Base-by-base conservation (phyloP, 192 early-diverging fungal species). In the Gigaspora rosea region DNA sequence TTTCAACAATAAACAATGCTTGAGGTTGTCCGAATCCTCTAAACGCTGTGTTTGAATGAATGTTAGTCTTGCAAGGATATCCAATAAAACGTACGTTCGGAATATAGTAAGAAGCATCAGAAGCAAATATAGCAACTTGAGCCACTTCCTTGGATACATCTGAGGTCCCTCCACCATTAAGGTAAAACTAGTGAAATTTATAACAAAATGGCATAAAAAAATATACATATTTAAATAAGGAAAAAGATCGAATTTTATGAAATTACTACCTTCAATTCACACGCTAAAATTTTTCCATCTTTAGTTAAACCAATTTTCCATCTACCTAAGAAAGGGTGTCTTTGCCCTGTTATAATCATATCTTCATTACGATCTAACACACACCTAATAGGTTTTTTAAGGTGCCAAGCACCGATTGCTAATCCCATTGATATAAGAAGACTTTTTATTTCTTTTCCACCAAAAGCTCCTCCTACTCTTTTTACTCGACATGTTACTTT, bases 41-140 rank as follows among this genome's bases (percentile, higher is more conserved):
- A 27, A 27, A 27, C 27, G 27, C 27, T 27, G 27, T 27, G 27
- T 27, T 27, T 27, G 27, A 27, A 27, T 27, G 27, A 27, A 27
- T 1, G 27, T 27, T 27, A 27, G 27, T 27, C 27, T 27, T 27
- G 27, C 27, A 27, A 27, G 27, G 27, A 27, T 27, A 27, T 27
- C 27, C 27, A 27, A 27, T 27, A 27, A 27, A 27, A 27, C 27
- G 27, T 27, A 65, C 95, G 78, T 92, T 85, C 22, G 93, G 91
- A 67, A 95, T 91, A 52, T 83, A 84, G 86, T 95, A 96, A 78
- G 88, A 87, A 80, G 93, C 93, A 80, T 96, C 95, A 6, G 83
- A 78, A 77, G 95, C 92, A 12, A 87, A 85, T 58, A 95, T 78
- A 36, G 91, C 90, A 47, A 91, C 88, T 73, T 93, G 93, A 63